Evolutionary conservation across 2,329 filamentous ascomycete genomes (phyloP).

Genomic region (Fusarium lyarnte): DNA sequence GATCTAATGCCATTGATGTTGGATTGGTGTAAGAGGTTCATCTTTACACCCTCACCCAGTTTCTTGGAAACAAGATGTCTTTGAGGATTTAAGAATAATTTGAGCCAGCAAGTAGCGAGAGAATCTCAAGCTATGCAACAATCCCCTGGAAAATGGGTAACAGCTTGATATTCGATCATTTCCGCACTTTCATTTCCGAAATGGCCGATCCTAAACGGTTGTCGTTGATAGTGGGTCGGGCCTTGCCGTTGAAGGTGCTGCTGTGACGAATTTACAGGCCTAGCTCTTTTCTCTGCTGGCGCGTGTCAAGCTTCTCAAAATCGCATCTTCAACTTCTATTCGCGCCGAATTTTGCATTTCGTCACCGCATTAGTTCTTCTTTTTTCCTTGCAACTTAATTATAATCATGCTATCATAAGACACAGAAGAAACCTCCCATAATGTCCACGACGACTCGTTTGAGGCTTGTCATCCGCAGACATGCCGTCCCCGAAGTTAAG

Average conservation of each 20-base stretch:
- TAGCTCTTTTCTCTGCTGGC: slow-evolving; percentile 3
- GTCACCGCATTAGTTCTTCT: background rate
- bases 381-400: background rate
- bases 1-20: background rate
- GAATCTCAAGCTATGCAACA: background rate
- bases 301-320: slow-evolving; percentile 32
- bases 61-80: background rate
- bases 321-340: slow-evolving; percentile 14
- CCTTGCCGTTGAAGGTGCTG: background rate
- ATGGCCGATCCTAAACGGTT: background rate
- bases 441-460: slow-evolving; percentile 68
- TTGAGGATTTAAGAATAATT: background rate
- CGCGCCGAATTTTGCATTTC: slow-evolving; percentile 2
- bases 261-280: slow-evolving; percentile 19
- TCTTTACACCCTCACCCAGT: too few species aligned
- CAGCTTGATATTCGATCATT: background rate
- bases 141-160: background rate
- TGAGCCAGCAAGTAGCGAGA: too few species aligned
- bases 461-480: slow-evolving; percentile 75
- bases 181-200: background rate
- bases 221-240: slow-evolving; percentile 7
- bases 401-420: slow-evolving; percentile 31
- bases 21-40: too few species aligned
- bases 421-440: background rate
- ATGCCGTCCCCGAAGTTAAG: slow-evolving; percentile 76